Evolutionary conservation across 2,329 filamentous ascomycete species (phyloP).

Genomic region (Microsporum canis): DNA sequence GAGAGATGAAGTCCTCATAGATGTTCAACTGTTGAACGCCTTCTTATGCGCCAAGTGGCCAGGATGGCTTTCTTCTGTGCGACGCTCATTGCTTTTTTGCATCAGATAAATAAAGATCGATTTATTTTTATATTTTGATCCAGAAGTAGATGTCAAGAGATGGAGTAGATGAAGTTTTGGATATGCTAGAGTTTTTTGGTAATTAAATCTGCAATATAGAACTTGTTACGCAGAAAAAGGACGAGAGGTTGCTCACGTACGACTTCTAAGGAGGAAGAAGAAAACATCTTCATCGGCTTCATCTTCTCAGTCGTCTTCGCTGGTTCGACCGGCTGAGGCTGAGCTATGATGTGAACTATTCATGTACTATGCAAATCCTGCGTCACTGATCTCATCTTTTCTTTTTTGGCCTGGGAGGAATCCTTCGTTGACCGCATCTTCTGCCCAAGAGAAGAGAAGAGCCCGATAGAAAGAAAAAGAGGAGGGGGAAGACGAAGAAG

Average conservation of each 20-base stretch:
- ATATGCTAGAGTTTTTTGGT: no score
- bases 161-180: no score
- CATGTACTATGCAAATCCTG: neutral
- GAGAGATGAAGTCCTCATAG: neutral
- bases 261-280: neutral
- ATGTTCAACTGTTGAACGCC: neutral
- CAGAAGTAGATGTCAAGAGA: no score
- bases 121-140: no score
- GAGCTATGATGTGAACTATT: neutral
- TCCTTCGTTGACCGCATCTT: neutral
- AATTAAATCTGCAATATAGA: no score
- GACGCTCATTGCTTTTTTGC: neutral
- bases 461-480: neutral
- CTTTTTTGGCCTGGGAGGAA: neutral
- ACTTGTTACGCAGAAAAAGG: no score
- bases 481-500: neutral
- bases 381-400: neutral
- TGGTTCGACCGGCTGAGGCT: neutral
- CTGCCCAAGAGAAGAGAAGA: neutral
- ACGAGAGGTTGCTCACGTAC: no score
- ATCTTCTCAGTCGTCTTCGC: no score
- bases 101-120: neutral
- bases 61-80: neutral
- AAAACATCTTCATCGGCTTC: neutral
- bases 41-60: neutral